Base-by-base conservation (phyloP, 2,329 filamentous ascomycete genomes). In the Fusarium goolgardi region DNA sequence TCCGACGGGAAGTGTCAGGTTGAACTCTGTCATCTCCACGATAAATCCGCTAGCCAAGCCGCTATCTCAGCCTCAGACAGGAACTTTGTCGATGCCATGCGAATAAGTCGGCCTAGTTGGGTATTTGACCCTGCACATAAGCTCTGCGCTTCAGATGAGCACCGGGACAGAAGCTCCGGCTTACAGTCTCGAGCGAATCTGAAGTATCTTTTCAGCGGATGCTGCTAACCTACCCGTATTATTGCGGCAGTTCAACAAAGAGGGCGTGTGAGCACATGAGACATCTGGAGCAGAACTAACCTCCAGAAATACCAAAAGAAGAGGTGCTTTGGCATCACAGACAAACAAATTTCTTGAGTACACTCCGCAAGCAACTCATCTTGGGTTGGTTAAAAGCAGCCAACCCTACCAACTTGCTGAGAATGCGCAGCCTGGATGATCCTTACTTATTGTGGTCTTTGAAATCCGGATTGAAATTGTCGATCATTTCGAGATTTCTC, bases 1-100 rank as follows among this genome's bases (percentile, higher is more conserved):
- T 50, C 63, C 40, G 55, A 7, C 27, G 27, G n/a, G n/a, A n/a
- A n/a, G n/a, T 37, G 10, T 40, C n/a, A 20, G 39, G 31, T 20
- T 34, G 4, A n/a, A 9, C 23, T 40, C 9, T 23, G 25, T 37
- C 46, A 68, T 68, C 65, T 41, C 65, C 65, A 63, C 13, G 52
- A 52, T 63, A 67, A 70, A 55, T 32, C 67, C 63, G 63, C 55
- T 55, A 64, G 59, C 21, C 59, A 63, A 70, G 43, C 58, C 57
- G 27, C 27, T 45, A 45, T 53, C 50, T 43, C 44, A 45, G 55
- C 39, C n/a, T 34, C 40, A 20, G 12, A 2, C 16, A 40, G 13
- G 3, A 63, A 39, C n/a, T 35, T 25, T 49, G 29, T 23, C n/a
- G 25, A 25, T 21, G 10, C 23, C 29, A 11, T 37, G 21, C n/a